Percentiles rank a stretch among this genome's conserved stretches.
Conservation (phyloP, 2,329 filamentous ascomycete genomes). For the Trichophyton simii region DNA sequence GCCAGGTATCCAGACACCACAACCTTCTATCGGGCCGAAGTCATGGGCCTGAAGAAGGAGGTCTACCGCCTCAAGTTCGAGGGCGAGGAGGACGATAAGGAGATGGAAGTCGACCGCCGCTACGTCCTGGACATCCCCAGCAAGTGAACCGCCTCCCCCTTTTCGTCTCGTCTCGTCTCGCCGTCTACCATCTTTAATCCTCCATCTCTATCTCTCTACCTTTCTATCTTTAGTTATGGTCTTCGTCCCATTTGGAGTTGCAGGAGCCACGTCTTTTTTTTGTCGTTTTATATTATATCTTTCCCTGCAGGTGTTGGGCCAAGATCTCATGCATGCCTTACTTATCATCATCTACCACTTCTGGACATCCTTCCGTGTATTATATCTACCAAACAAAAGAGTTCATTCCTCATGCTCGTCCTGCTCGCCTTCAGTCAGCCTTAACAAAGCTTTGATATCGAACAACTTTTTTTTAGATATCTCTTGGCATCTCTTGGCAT, state of each 20-base stretch:
- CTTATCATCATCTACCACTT: too few species aligned
- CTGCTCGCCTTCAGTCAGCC: too few species aligned
- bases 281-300: too few species aligned
- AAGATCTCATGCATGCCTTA: too few species aligned
- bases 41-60: constrained; percentile 53
- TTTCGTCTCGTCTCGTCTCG: neutral
- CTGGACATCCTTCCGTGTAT: too few species aligned
- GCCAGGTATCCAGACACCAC: constrained; percentile 74
- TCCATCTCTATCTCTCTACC: neutral
- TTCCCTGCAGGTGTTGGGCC: too few species aligned
- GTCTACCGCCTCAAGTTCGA: constrained; percentile 56
- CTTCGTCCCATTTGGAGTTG: too few species aligned
- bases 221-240: too few species aligned
- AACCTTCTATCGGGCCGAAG: constrained; percentile 73
- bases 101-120: constrained; percentile 62
- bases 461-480: neutral
- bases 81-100: constrained; percentile 59
- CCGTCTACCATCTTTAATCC: neutral
- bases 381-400: too few species aligned
- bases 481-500: neutral
- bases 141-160: constrained; percentile 19
- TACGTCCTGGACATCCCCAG: constrained; percentile 63
- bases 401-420: too few species aligned
- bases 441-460: too few species aligned
- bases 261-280: too few species aligned